Conservation (phyloP, 1,139 yeast species). For the Petasospora fabianii region DNA sequence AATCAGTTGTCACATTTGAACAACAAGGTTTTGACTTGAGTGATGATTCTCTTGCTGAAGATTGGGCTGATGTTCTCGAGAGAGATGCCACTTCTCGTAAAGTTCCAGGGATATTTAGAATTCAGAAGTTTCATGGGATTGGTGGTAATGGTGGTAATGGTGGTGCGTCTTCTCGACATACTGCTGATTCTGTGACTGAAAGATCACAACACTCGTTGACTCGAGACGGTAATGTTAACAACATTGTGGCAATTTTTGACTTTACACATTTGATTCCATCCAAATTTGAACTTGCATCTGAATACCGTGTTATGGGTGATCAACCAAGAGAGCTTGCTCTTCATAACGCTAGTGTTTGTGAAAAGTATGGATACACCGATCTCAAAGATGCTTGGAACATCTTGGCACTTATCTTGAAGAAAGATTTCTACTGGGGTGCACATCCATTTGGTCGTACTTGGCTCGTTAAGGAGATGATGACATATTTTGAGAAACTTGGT, state of each 20-base stretch:
- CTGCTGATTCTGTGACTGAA: constrained; percentile 16
- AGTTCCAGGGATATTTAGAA: constrained; percentile 30
- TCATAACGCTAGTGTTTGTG: constrained; percentile 73
- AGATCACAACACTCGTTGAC: constrained; percentile 14
- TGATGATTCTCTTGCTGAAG: constrained; percentile 36
- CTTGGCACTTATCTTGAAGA: constrained; percentile 32
- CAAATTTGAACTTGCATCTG: constrained; percentile 69
- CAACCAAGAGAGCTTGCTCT: constrained; percentile 61
- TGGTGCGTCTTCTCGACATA: constrained; percentile 5
- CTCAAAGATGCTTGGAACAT: constrained; percentile 78
- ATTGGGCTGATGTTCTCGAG: constrained; percentile 38
- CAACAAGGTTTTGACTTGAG: constrained; percentile 40
- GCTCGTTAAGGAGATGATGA: constrained; percentile 62
- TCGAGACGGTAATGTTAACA: constrained; percentile 26
- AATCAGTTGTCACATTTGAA: constrained; percentile 37
- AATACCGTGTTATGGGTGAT: constrained; percentile 68
- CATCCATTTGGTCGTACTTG: constrained; percentile 81
- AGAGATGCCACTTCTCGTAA: constrained; percentile 34
- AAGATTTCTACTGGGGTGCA: constrained; percentile 66
- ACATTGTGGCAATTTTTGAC: constrained; percentile 61
- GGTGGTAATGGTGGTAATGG: neutral
- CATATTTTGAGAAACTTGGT: constrained; percentile 58
- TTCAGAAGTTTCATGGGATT: constrained; percentile 23
- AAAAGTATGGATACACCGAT: constrained; percentile 55
- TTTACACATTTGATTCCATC: constrained; percentile 73